Base-by-base conservation (phyloP, 306 rosid genomes). In the Elaeagnus macrophylla region DNA sequence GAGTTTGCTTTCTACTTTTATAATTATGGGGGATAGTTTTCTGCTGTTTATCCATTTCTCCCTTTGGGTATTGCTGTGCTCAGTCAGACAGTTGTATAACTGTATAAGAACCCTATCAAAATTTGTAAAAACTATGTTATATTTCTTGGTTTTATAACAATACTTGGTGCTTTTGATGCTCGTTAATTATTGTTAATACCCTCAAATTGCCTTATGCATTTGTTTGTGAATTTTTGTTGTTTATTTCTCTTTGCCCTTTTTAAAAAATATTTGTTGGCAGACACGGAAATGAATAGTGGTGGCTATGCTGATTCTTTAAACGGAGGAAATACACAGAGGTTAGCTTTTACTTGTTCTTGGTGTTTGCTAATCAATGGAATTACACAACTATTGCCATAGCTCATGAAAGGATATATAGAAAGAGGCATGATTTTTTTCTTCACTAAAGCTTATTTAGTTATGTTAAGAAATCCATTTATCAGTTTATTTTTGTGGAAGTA, bases 251-350 rank as follows among this genome's bases (percentile, higher is more conserved):
- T 12, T 44, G 7, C 14, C 48, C 48, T 44, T 44, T 6, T 11
- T 44, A 12, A 12, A 15, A 44, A 7, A 12, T 44, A 12, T 13
- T 44, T 44, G 48, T 10, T 44, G 48, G 17, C 64, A 77, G 78
- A 77, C 48, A 60, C 70, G 66, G 82, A 72, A 54, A 46, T 78
- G 13, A 71, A 54, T 14, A 66, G 69, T 20, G 78, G 64, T 49
- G 77, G 75, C 16, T 70, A 56, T 56, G 67, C 69, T 41, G 78
- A 77, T 51, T 45, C 75, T 49, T 64, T 64, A 45, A 60, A 44
- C 43, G 18, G 66, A 39, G 75, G 75, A 58, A 59, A 32, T 35
- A 39, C 62, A 37, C 78, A 60, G 65, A 77, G 82, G 82, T 77
- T 60, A 51, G 81, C 17, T 44, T 44, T 12, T 44, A 43, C 8